Conservation (phyloP, 257 asterid species). For the Salvia hispanica region DNA sequence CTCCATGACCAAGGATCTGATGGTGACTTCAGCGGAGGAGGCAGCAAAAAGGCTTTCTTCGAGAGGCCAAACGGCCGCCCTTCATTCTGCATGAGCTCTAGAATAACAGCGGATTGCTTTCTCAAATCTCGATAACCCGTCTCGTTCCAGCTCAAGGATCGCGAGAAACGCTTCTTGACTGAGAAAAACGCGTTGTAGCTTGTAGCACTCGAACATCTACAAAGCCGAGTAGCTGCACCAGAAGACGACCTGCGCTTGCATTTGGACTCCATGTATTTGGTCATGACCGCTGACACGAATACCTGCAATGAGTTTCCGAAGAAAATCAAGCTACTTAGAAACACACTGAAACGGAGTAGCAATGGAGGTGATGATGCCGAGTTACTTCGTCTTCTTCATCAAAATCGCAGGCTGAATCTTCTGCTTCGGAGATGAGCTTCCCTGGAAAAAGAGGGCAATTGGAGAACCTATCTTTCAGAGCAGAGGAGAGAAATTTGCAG, state of each 20-base stretch:
- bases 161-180: slow-evolving; percentile 57
- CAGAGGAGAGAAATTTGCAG: slow-evolving; percentile 56
- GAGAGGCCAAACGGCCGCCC: slow-evolving; percentile 94
- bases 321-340: not conserved
- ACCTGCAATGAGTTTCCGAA: slow-evolving; percentile 45
- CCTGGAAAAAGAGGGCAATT: slow-evolving; percentile 50
- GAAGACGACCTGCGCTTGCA: slow-evolving; percentile 49
- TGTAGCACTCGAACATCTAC: slow-evolving; percentile 57
- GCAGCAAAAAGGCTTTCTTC: slow-evolving; percentile 63
- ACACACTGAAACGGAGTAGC: not conserved
- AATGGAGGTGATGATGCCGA: slow-evolving; percentile 7
- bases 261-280: slow-evolving; percentile 67
- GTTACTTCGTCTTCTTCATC: slow-evolving; percentile 72
- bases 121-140: slow-evolving; percentile 44
- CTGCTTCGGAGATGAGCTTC: slow-evolving; percentile 42
- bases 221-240: slow-evolving; percentile 44
- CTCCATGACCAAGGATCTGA: slow-evolving; percentile 86
- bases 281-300: slow-evolving; percentile 69
- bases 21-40: slow-evolving; percentile 84
- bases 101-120: slow-evolving; percentile 38
- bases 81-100: slow-evolving; percentile 53
- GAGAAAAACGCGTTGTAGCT: slow-evolving; percentile 56
- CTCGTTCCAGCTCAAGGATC: slow-evolving; percentile 65
- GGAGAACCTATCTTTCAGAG: slow-evolving; percentile 52
- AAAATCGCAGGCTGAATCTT: slow-evolving; percentile 42